Evolutionary conservation across 352 stramenopile genomes (phyloP), one percentile per base, ranked within the genome.

Genomic region (Phytophthora pini): DNA sequence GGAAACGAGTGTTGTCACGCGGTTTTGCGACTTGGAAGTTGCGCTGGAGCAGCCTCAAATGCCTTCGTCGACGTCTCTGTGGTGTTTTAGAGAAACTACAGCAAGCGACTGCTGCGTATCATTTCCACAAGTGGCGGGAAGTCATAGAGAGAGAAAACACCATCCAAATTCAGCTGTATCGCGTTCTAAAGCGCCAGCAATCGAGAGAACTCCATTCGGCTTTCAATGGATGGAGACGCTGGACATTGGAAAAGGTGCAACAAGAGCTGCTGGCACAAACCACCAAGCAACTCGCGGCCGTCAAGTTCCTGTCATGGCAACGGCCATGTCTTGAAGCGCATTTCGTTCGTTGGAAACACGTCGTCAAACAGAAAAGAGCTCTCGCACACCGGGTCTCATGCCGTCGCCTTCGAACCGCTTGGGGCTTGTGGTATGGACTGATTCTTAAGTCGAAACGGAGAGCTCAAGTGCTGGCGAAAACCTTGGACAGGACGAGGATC

Each of bases 241-340:
- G 53, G 65, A 26, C 8, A 29, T 13, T 61, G 22, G 52, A 61
- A 27, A 27, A 36, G 13, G n/a, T 22, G 10, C 46, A 73, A 38
- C 40, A 17, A 7, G 53, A 45, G 15, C 46, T 62, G 4, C 41
- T 73, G 24, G 47, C 68, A 17, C 39, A 61, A 53, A 66, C 60
- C 36, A 59, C 70, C 31, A 65, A 68, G 26, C 58, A 53, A 15
- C 61, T 79, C 26, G 70, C 67, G 9, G 50, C 38, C 22, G 51
- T 48, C 3, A 72, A 72, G 48, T 75, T 66, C 40, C 49, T 69
- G 26, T 53, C 67, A 5, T 77, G 70, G 70, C 69, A 72, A 46
- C 54, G 53, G 2, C 51, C 61, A 31, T 81, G 70, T 40, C 36
- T 81, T 9, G 52, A 65, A 40, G 39, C 22, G 4, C 59, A 61